phyloP scores from a whole-genome alignment of 345 rosid genomes.

The Eucalyptus shirleyi region DNA sequence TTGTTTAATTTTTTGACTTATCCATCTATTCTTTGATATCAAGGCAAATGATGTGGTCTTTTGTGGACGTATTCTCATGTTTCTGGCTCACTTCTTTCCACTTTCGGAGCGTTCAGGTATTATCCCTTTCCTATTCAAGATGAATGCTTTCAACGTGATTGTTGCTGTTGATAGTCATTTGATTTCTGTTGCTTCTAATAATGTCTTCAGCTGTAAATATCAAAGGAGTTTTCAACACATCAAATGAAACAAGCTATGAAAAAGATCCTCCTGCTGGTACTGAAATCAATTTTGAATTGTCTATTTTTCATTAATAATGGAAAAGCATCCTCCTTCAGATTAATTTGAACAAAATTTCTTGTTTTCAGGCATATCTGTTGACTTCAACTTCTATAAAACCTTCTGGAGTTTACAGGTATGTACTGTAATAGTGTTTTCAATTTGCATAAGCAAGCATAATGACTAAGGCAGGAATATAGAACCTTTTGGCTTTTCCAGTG shows the following conservation, averaged over 20 bases:
- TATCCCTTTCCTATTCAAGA: background rate
- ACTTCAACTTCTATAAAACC: constrained; percentile 94
- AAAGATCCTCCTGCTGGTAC: constrained; percentile 83
- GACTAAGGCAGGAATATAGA: background rate
- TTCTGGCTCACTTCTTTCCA: constrained; percentile 93
- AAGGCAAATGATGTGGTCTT: constrained; percentile 97
- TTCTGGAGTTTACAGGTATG: constrained; percentile 97
- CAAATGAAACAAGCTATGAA: constrained; percentile 91
- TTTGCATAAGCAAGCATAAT: background rate
- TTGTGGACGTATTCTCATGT: constrained; percentile 96
- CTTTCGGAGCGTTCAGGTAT: constrained; percentile 94
- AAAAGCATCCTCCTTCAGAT: background rate
- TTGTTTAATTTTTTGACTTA: background rate
- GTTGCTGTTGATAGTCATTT: background rate
- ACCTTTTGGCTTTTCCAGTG: background rate
- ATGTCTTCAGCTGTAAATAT: constrained; percentile 86
- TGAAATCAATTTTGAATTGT: background rate
- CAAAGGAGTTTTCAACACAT: constrained; percentile 94
- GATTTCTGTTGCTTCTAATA: background rate
- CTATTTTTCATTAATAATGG: background rate
- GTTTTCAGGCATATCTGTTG: constrained; percentile 65
- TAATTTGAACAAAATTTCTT: background rate
- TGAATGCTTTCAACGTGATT: background rate
- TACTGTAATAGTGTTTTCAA: background rate
- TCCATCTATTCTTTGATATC: background rate